Base-by-base conservation (phyloP, 257 asterid genomes). In the Capsicum rhomboideum region DNA sequence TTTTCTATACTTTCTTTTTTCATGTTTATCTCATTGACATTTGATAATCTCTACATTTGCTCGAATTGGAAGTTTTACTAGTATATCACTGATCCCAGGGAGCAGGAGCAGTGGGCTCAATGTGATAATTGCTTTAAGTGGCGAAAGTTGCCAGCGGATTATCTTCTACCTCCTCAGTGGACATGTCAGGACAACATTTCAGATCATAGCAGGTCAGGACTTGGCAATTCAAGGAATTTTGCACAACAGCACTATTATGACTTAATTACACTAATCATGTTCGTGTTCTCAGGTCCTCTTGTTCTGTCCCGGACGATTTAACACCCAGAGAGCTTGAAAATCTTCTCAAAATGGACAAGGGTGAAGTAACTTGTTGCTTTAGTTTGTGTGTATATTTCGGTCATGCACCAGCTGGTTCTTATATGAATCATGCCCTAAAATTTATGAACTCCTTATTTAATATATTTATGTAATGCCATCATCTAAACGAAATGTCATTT, bases 91-190 rank as follows among this genome's bases (percentile, higher is more conserved):
- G 63, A 77, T 74, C 84, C 88, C 88, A 96, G 99, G 92, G 94
- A 93, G 88, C 94, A 91, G 52, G 98, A 96, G 87, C 99, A 96
- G 88, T 96, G 98, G 99, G 85, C 91, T 89, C 98, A 93, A 84
- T 96, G 99, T 58, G 98, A 96, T 87, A 87, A 87, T 87, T 96
- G 99, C 92, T 91, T 86, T 34, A 94, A 91, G 88, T 96, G 98
- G 98, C 88, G 98, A 84, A 93, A 91, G 85, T 67, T 96, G 82
- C 95, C 97, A 2, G 82, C 88, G 68, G 94, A 92, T 90, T 82
- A 92, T 86, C 94, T 94, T 85, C 94, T 96, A 75, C 98, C 99
- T 83, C 90, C 97, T 78, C 91, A 88, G 87, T 96, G 99, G 99
- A 92, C 91, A 87, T 96, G 99, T 79, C 92, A 86, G 85, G 98